Conservation (phyloP, 495 filamentous ascomycete species). For the Aspergillus cavernicola region DNA sequence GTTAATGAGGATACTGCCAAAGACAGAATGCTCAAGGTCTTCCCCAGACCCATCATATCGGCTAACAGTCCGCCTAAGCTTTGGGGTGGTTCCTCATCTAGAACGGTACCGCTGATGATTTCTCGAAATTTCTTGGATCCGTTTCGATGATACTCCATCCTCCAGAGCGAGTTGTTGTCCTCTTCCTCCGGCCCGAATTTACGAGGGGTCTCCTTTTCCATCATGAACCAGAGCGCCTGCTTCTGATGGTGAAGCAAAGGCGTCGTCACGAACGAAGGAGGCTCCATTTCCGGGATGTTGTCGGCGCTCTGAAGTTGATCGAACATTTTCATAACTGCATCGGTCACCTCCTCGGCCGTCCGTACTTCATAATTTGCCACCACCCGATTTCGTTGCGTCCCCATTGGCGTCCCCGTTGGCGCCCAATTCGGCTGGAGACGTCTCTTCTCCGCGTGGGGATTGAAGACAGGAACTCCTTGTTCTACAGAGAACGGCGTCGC, state of each 20-base stretch:
- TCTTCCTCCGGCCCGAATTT: slow-evolving; percentile 52
- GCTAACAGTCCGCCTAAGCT: slow-evolving; percentile 85
- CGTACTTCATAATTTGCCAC: slow-evolving; percentile 50
- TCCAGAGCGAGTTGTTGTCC: slow-evolving; percentile 71
- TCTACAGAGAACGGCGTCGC: slow-evolving; percentile 60
- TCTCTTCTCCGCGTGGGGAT: slow-evolving; percentile 58
- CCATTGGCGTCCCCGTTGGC: slow-evolving; percentile 19
- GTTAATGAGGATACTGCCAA: slow-evolving; percentile 61
- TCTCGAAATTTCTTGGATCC: slow-evolving; percentile 66
- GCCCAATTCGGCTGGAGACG: slow-evolving; percentile 29
- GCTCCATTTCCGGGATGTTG: slow-evolving; percentile 71
- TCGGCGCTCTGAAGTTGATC: slow-evolving; percentile 72
- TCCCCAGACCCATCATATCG: slow-evolving; percentile 97
- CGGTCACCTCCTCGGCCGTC: slow-evolving; percentile 77
- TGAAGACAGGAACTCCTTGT: slow-evolving; percentile 59
- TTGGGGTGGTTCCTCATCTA: slow-evolving; percentile 61
- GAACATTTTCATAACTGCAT: slow-evolving; percentile 83
- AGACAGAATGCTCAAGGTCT: slow-evolving; percentile 85
- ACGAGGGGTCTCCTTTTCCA: slow-evolving; percentile 65
- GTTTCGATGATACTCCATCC: slow-evolving; percentile 45
- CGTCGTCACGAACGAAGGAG: slow-evolving; percentile 58
- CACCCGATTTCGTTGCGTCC: slow-evolving; percentile 23
- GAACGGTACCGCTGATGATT: slow-evolving; percentile 72
- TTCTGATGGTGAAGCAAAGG: slow-evolving; percentile 82
- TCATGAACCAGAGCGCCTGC: slow-evolving; percentile 88